A percentile compares a stretch with the other conserved stretches of the same genome.
Evolutionary conservation across 108 stramenopile species (phyloP).

Genomic region (Hondaea fermentalgiana): DNA sequence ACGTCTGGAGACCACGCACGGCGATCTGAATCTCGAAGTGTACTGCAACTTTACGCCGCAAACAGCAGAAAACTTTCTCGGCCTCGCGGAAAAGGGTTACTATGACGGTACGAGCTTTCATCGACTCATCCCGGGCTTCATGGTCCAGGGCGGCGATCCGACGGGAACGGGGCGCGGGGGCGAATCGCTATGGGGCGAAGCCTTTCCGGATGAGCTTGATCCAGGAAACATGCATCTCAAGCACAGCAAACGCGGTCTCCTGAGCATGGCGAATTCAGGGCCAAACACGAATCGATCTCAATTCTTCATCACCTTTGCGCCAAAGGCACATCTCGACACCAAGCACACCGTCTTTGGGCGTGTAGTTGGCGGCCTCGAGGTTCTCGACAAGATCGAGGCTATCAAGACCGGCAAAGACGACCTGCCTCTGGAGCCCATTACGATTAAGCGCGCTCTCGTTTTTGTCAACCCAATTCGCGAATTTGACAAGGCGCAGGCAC

Average conservation of each 20-base stretch:
- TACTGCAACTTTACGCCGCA: slow-evolving; percentile 81
- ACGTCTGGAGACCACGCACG: slow-evolving; percentile 64
- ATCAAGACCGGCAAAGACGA: slow-evolving; percentile 69
- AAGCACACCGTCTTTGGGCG: slow-evolving; percentile 91
- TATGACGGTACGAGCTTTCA: slow-evolving; percentile 84
- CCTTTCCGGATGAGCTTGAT: slow-evolving; percentile 87
- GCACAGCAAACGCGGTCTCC: slow-evolving; percentile 59
- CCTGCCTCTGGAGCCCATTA: slow-evolving; percentile 53
- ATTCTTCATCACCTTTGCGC: slow-evolving; percentile 88
- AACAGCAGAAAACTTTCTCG: slow-evolving; percentile 80
- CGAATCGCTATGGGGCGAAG: slow-evolving; percentile 68
- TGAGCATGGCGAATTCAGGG: slow-evolving; percentile 91
- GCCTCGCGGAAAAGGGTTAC: slow-evolving; percentile 64
- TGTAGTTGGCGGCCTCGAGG: slow-evolving; percentile 73
- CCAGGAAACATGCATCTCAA: slow-evolving; percentile 30
- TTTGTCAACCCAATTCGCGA: slow-evolving; percentile 52
- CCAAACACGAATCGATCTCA: slow-evolving; percentile 74
- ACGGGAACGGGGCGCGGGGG: slow-evolving; percentile 75
- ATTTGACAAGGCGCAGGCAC: not conserved
- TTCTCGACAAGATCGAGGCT: slow-evolving; percentile 63
- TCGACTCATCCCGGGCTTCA: slow-evolving; percentile 74
- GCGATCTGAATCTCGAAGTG: slow-evolving; percentile 77
- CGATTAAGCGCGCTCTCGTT: slow-evolving; percentile 22
- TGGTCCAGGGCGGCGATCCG: slow-evolving; percentile 89
- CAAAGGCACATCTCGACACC: slow-evolving; percentile 76